phyloP scores from a whole-genome alignment of 2,329 filamentous ascomycete species.

The Aspergillus piperis region DNA sequence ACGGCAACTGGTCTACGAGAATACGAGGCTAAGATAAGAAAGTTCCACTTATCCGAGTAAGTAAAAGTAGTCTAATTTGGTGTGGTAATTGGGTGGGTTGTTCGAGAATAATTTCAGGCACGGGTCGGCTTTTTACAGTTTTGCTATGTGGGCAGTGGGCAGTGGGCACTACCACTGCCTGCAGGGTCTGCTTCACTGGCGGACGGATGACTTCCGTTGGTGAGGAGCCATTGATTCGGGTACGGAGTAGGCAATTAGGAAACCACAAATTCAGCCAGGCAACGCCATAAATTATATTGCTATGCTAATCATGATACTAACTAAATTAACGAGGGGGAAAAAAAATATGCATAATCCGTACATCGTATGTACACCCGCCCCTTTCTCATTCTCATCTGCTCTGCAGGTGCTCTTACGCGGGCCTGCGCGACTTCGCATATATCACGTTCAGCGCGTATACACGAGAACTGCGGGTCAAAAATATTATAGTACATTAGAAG shows the following conservation, averaged over 20 bases:
- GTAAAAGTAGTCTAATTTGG: neutral
- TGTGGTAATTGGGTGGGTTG: neutral
- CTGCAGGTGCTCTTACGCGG: constrained; percentile 6
- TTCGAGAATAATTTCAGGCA: neutral
- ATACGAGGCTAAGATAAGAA: neutral
- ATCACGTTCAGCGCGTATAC: constrained; percentile 1
- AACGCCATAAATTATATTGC: neutral
- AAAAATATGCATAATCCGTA: constrained; percentile 3
- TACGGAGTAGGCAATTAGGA: neutral
- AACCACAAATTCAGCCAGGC: neutral
- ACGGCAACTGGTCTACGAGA: too few species aligned
- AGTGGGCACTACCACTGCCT: neutral
- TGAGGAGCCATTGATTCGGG: too few species aligned
- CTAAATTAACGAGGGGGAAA: neutral
- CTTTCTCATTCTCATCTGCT: neutral
- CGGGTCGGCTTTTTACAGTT: neutral
- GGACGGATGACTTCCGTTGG: neutral
- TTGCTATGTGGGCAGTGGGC: neutral
- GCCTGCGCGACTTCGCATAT: constrained; percentile 12
- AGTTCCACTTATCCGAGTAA: neutral
- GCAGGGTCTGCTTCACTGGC: neutral
- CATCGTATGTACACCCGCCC: constrained; percentile 5
- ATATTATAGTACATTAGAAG: constrained; percentile 9
- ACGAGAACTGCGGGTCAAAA: neutral
- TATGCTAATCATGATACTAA: neutral